These are phyloP conservation scores for Pachysandra terminalis DNA, from an alignment of 164 flowering plant genomes.

Conservation along the genomic window DNA sequence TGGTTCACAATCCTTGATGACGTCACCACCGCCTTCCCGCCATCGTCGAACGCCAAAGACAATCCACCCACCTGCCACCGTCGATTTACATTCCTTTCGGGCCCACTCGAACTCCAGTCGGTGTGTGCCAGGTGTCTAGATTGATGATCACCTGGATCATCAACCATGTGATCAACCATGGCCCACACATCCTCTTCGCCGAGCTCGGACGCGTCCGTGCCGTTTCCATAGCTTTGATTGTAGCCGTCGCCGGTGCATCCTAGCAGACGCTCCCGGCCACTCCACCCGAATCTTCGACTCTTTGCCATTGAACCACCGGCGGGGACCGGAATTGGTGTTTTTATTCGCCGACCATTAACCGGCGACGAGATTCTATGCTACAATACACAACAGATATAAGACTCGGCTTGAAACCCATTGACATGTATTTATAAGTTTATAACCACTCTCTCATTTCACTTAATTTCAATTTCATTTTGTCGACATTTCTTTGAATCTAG, in stretches of 20 bases:
- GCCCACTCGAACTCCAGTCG: slow-evolving; percentile 1
- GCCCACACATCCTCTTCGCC: slow-evolving; percentile 6
- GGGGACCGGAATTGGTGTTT: neutral
- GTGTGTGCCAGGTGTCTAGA: neutral
- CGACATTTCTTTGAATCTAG: neutral
- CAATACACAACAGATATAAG: neutral
- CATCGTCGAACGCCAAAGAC: slow-evolving; percentile 67
- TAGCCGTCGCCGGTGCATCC: neutral
- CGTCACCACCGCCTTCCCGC: slow-evolving; percentile 19
- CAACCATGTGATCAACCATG: slow-evolving; percentile 13
- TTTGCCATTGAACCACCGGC: slow-evolving; percentile 5
- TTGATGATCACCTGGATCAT: slow-evolving; percentile 7
- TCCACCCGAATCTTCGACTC: neutral
- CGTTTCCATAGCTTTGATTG: neutral
- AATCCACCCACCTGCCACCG: slow-evolving; percentile 57
- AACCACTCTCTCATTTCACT: neutral
- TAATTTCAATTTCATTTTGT: slow-evolving; percentile 1
- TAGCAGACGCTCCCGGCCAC: neutral
- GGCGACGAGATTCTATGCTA: neutral
- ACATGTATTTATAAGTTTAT: neutral
- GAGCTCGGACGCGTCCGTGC: neutral
- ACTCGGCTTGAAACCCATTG: neutral
- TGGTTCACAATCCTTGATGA: slow-evolving; percentile 62
- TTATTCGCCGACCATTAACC: too few relatives aligned
- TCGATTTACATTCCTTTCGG: neutral